These are phyloP conservation scores for Yamadazyma atmosphaerica DNA, from an alignment of 1,139 yeast genomes.

Conservation along the genomic window DNA sequence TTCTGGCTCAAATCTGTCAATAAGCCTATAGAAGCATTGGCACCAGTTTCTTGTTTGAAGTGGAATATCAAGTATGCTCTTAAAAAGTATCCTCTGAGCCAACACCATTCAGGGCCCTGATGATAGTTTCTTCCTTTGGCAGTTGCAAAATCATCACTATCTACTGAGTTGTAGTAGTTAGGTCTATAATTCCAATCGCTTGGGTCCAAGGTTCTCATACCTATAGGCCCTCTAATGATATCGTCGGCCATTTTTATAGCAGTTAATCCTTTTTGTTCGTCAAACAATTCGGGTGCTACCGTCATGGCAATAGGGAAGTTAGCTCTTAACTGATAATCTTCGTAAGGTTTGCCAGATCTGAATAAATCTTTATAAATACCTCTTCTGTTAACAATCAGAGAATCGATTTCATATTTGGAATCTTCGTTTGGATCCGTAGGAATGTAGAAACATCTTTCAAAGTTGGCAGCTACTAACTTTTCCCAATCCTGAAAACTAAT, in stretches of 20 bases:
- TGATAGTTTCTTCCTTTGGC: slow-evolving; percentile 96
- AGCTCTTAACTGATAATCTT: slow-evolving; percentile 91
- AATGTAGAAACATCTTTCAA: slow-evolving; percentile 75
- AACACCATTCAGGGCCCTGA: slow-evolving; percentile 99
- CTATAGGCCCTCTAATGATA: slow-evolving; percentile 81
- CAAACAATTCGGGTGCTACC: slow-evolving; percentile 91
- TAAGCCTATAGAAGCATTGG: slow-evolving; percentile 30
- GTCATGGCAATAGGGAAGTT: slow-evolving; percentile 91
- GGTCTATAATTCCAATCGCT: slow-evolving; percentile 90
- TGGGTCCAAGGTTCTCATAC: slow-evolving; percentile 92
- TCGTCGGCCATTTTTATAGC: slow-evolving; percentile 74
- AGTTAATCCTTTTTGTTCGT: slow-evolving; percentile 53
- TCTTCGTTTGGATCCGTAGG: slow-evolving; percentile 63
- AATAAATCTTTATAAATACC: slow-evolving; percentile 92
- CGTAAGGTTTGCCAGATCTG: slow-evolving; percentile 79
- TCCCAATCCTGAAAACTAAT: slow-evolving; percentile 72
- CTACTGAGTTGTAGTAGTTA: slow-evolving; percentile 77
- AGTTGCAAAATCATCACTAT: slow-evolving; percentile 84
- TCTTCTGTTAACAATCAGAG: slow-evolving; percentile 73
- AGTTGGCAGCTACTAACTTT: slow-evolving; percentile 60
- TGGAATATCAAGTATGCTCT: slow-evolving; percentile 70
- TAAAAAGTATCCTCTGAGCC: slow-evolving; percentile 86
- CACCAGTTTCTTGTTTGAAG: slow-evolving; percentile 25
- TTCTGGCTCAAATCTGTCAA: slow-evolving; percentile 50
- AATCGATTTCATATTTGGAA: slow-evolving; percentile 56